Base-by-base conservation (phyloP, 768 basidiomycete genomes). In the Scleroderma bovista region DNA sequence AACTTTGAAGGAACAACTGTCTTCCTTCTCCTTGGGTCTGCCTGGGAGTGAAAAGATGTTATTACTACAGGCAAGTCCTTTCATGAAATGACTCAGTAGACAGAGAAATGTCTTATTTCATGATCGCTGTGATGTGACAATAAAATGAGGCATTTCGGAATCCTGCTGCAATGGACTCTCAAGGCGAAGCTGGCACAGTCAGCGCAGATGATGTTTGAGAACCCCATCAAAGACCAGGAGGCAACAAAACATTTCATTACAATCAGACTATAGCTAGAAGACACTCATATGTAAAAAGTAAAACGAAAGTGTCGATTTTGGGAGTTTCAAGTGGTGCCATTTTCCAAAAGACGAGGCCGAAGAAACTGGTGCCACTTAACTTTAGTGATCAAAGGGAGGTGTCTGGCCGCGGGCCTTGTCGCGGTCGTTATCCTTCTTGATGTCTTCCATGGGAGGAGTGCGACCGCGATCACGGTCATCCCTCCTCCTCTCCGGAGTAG, bases 381-480 rank as follows among this genome's bases (percentile, higher is more conserved):
- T 50, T 77, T 63, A 76, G 61, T 73, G 73, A 56, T 82, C 81
- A 54, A 79, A 82, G 29, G 80, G 79, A 33, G 83, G 82, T 8
- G 81, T 81, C 56, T 75, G 75, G 46, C 76, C 63, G 10, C 56
- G 52, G 6, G 20, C 77, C 62, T 73, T 68, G 46, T 82, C 81
- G 7, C 74, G 75, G 16, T 75, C 74, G 54, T 74, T 75, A 39
- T 76, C 75, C 40, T 69, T 68, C 54, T 74, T 73, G 41, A 53
- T 58, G 11, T 75, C 71, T 48, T 72, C 71, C 50, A 60, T 58
- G 6, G 73, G 72, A 45, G 79, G 81, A 41, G 82, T 79, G 64
- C 75, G 73, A 37, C 46, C 53, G 20, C 44, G 44, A 31, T 45
- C 44, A 51, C 72, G 70, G 44, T 80, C 79, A 6, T 77, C 73